Evolutionary conservation across 2,329 filamentous ascomycete genomes (phyloP), one percentile per base, ranked within the genome.

Genomic region (Colletotrichum sp.): DNA sequence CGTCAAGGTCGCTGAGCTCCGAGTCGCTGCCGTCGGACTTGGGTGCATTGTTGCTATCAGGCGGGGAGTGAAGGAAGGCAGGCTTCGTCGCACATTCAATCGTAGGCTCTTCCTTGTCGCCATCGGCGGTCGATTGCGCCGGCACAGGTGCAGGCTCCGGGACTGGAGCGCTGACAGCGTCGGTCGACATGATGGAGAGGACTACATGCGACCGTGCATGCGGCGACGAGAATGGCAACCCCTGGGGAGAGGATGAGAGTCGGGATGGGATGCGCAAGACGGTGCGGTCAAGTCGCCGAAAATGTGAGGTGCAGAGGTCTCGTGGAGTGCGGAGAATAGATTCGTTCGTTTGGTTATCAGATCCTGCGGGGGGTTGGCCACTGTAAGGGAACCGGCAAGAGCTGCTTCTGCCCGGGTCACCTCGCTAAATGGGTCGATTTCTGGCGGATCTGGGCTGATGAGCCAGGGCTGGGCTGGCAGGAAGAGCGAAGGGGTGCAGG

Each of bases 1-100:
- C 90, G 77, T 93, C 92, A 68, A 93, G 87, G 70, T 93, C 92
- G 85, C 92, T 93, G 36, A 94, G 86, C 82, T 94, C 92, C 68
- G 92, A 93, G 80, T 93, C 91, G 82, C 89, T 92, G 67, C 85
- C 88, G 80, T 92, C 90, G 77, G 90, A 88, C 81, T 91, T 92
- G 81, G 87, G 85, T 71, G 89, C 88, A 82, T 89, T 89, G 84
- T 92, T 92, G 82, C 90, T 92, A 80, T 93, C 91, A 67, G 92
- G 92, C 57, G 92, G 92, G 78, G 92, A 93, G 81, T 92, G 89
- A 72, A 93, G 84, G 79, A 90, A 90, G 76, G 83, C 85, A 34
- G 87, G 84, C 78, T 88, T 86, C 66, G 84, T 86, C 67, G 85
- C 82, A 78, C 82, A 83, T 75, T 85, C 82, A 74, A 81, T 80